Percentiles rank a stretch among this genome's conserved stretches.
phyloP scores from a whole-genome alignment of 768 basidiomycete species.

The Termitomyces sp. region DNA sequence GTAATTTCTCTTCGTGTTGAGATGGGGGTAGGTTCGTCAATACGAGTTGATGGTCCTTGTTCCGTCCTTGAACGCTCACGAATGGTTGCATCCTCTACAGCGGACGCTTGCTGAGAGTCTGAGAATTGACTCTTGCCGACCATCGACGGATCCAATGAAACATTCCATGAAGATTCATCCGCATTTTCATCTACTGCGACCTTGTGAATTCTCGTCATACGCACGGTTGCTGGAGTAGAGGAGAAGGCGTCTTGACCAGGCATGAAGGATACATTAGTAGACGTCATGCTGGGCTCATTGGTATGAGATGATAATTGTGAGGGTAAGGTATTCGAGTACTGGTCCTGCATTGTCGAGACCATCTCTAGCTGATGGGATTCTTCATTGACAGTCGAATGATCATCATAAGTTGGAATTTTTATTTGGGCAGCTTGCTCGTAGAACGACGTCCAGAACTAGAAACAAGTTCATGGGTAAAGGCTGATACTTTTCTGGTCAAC shows the following conservation, averaged over 20 bases:
- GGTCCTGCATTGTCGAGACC: constrained; percentile 17
- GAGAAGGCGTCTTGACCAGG: constrained; percentile 68
- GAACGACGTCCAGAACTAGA: constrained; percentile 94
- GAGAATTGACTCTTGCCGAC: constrained; percentile 55
- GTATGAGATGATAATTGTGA: constrained; percentile 15
- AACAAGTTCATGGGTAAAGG: background rate
- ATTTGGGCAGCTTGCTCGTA: constrained; percentile 93
- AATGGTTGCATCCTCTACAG: constrained; percentile 33
- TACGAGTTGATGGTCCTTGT: constrained; percentile 14
- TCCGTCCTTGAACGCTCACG: constrained; percentile 10
- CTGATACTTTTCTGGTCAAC: constrained; percentile 15
- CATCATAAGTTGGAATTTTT: constrained; percentile 70
- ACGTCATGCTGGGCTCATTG: constrained; percentile 40
- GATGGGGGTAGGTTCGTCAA: constrained; percentile 18
- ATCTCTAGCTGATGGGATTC: constrained; percentile 37
- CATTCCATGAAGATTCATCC: constrained; percentile 64
- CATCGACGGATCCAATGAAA: constrained; percentile 70
- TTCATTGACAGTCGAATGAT: constrained; percentile 55
- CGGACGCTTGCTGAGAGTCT: constrained; percentile 46
- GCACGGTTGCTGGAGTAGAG: constrained; percentile 67
- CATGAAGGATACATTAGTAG: constrained; percentile 70
- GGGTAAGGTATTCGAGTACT: constrained; percentile 16
- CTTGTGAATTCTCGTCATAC: constrained; percentile 30
- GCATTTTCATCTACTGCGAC: constrained; percentile 32
- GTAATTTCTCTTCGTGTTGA: constrained; percentile 6